Base-by-base conservation (phyloP, 2,329 filamentous ascomycete genomes). In the Fusarium sacchari region DNA sequence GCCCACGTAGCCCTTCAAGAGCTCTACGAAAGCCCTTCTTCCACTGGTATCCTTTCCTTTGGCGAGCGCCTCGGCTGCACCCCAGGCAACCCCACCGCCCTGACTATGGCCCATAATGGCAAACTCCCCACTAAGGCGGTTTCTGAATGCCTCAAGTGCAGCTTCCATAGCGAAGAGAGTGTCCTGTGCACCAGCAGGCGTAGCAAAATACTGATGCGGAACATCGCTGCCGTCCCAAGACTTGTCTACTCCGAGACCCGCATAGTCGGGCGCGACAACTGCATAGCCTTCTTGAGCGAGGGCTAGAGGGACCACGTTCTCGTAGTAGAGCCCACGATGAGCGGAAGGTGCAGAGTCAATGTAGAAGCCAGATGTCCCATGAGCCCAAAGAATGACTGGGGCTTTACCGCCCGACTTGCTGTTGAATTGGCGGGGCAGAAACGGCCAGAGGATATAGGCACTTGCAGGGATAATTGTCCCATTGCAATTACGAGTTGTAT, bases 81-180 rank as follows among this genome's bases (percentile, higher is more conserved):
- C 64, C 86, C 86, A 88, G 0, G 83, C 82, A 2, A 80, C 81
- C 1, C 79, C 81, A 13, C 84, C 86, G 13, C 86, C 86, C 72
- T 88, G 84, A 14, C 82, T 85, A 59, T 87, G 84, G 4, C 86
- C 85, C 65, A 84, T 80, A n/a, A 82, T 79, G 7, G 86, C 84
- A 50, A 85, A 88, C 2, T 81, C 74, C 1, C 78, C 65, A 4
- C 69, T 78, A 0, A 84, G 74, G 1, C 77, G 70, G 3, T 76
- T 71, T 0, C 80, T 73, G 60, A 87, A 88, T 0, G 83, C 83
- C 17, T 64, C 69, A 24, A 79, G 80, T 0, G 84, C 83, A 3
- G 87, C 86, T 26, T 78, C 46, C 10, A 87, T 71, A 1, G 84
- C 81, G 61, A 85, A 82, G 1, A 84, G 75, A 0, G 85, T 61